Evolutionary conservation across 1,284 basidiomycete genomes (phyloP).

Genomic region (Irpex sp.): DNA sequence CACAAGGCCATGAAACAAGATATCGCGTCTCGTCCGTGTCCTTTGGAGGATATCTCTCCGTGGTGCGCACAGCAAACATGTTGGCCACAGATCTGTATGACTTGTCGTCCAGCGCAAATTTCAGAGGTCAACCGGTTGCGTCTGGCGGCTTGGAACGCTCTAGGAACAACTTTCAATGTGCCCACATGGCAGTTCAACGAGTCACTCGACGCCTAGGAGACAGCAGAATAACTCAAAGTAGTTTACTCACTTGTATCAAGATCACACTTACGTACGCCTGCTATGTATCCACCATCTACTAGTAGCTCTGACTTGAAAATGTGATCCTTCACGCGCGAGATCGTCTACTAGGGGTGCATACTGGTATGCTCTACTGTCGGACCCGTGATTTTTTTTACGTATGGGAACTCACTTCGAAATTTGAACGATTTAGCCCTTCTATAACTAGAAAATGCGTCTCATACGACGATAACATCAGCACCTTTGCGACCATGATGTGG

Average conservation of each 20-base stretch:
- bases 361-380: no score
- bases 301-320: no score
- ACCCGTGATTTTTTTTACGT: no score
- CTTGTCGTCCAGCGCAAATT: background rate
- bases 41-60: background rate
- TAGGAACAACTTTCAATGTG: background rate
- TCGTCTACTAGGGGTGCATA: no score
- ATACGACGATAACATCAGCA: conserved; percentile 6
- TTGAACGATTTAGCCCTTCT: background rate
- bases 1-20: background rate
- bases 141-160: background rate
- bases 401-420: no score
- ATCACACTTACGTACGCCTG: no score
- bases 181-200: no score
- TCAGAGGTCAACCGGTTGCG: background rate
- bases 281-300: no score
- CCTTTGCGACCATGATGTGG: conserved; percentile 1
- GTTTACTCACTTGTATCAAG: no score
- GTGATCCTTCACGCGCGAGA: no score
- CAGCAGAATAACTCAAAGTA: no score
- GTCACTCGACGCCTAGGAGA: no score
- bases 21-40: background rate
- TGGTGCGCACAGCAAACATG: background rate
- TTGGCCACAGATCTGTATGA: background rate
- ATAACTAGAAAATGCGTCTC: background rate